Evolutionary conservation across 179 eudicot genomes (phyloP).

Genomic region (Silene vulgaris): DNA sequence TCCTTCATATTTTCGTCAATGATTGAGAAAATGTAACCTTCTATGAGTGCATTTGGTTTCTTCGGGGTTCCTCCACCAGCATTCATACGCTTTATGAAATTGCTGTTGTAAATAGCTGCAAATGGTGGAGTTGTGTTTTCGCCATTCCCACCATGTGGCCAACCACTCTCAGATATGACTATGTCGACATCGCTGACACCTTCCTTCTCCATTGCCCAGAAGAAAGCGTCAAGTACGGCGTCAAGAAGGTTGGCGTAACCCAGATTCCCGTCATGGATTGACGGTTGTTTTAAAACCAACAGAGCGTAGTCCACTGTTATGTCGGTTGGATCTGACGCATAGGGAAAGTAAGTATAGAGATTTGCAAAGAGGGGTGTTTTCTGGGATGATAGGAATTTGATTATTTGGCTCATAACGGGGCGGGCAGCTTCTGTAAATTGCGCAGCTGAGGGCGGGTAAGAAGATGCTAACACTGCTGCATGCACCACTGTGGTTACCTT

Average conservation of each 20-base stretch:
- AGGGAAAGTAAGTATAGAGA: constrained; percentile 44
- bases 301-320: constrained; percentile 30
- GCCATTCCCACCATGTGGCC: constrained; percentile 45
- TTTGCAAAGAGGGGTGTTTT: constrained; percentile 28
- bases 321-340: constrained; percentile 33
- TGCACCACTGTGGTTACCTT: constrained; percentile 35
- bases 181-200: constrained; percentile 29
- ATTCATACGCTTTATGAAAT: constrained; percentile 22
- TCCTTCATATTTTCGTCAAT: constrained; percentile 38
- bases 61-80: constrained; percentile 39
- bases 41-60: constrained; percentile 22
- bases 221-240: constrained; percentile 36
- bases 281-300: constrained; percentile 19
- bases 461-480: constrained; percentile 25
- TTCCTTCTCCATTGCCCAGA: constrained; percentile 38
- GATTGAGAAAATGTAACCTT: constrained; percentile 38
- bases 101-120: constrained; percentile 39
- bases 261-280: constrained; percentile 27
- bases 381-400: constrained; percentile 26
- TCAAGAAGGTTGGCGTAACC: constrained; percentile 40
- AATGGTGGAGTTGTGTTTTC: constrained; percentile 31
- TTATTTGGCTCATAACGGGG: constrained; percentile 5
- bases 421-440: constrained; percentile 25
- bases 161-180: constrained; percentile 39
- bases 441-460: constrained; percentile 42